These are phyloP conservation scores for Ligustrum vulgare DNA, from an alignment of 257 asterid genomes.

Conservation along the genomic window DNA sequence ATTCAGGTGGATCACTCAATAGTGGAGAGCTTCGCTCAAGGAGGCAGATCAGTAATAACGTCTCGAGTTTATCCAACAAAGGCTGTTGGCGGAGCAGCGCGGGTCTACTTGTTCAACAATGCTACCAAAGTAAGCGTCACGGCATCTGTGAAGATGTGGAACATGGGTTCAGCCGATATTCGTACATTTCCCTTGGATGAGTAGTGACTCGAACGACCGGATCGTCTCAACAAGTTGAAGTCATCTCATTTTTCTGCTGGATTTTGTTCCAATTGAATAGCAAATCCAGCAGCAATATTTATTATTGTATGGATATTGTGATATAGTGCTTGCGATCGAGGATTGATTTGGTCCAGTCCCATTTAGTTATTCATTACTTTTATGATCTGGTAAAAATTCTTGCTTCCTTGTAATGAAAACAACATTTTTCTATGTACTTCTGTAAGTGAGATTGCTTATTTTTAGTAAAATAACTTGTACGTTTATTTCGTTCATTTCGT, in stretches of 20 bases:
- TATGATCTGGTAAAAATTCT: not conserved
- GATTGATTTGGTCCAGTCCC: not conserved
- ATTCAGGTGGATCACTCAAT: constrained; percentile 83
- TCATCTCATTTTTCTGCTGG: not conserved
- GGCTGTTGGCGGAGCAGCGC: constrained; percentile 55
- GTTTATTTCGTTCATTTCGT: too few species aligned
- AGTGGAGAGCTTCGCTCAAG: constrained; percentile 90
- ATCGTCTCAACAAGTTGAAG: not conserved
- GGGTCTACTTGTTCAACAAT: constrained; percentile 74
- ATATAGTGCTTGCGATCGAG: not conserved
- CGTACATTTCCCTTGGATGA: constrained; percentile 40
- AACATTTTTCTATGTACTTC: constrained; percentile 23
- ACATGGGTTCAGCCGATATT: constrained; percentile 65
- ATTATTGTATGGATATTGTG: not conserved
- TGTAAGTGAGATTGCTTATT: not conserved
- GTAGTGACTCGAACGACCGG: constrained; percentile 14
- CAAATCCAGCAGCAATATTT: not conserved
- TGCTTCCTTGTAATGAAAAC: not conserved
- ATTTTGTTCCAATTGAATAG: not conserved
- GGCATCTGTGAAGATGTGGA: constrained; percentile 72
- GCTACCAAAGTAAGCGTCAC: constrained; percentile 58
- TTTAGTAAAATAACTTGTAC: too few species aligned
- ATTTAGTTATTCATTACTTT: not conserved
- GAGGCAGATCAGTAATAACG: constrained; percentile 73
- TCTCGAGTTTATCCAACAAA: constrained; percentile 79